Evolutionary conservation across 2,329 filamentous ascomycete genomes (phyloP).

Genomic region (Arthrobotrys musiformis): DNA sequence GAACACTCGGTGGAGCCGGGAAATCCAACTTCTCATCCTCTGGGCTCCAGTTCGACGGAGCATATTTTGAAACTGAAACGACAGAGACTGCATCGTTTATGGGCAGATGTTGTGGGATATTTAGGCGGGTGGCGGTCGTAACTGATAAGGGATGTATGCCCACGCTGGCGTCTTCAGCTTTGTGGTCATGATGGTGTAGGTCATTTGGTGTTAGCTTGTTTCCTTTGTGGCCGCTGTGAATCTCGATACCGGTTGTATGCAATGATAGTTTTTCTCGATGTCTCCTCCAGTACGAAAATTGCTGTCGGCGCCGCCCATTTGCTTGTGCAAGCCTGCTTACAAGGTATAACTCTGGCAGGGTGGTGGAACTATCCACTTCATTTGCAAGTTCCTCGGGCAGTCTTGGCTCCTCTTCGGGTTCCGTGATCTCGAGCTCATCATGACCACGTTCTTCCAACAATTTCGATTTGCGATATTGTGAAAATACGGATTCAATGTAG

Average conservation of each 20-base stretch:
- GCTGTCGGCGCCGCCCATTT: constrained; percentile 32
- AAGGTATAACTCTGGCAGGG: not conserved
- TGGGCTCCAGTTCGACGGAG: constrained; percentile 34
- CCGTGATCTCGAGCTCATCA: not conserved
- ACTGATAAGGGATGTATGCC: constrained; percentile 11
- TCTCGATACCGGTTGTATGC: not conserved
- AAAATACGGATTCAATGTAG: constrained; percentile 32
- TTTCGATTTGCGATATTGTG: constrained; percentile 30
- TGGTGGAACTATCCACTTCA: not conserved
- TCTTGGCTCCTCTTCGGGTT: not conserved
- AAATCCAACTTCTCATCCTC: constrained; percentile 35
- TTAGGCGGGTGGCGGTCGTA: constrained; percentile 40
- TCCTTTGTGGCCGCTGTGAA: not conserved
- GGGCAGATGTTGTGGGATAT: constrained; percentile 1
- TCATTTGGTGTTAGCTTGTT: not conserved
- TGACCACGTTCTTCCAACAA: not conserved
- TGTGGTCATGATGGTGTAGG: not conserved
- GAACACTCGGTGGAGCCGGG: constrained; percentile 14
- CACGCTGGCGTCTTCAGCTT: not conserved
- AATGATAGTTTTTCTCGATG: constrained; percentile 41
- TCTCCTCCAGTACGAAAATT: constrained; percentile 48
- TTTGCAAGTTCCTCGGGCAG: not conserved
- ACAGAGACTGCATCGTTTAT: constrained; percentile 18
- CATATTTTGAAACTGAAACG: constrained; percentile 43
- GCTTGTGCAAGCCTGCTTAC: constrained; percentile 27